These are phyloP conservation scores for Rhizophagus sp. DNA, from an alignment of 192 early-diverging fungal genomes.

Conservation along the genomic window DNA sequence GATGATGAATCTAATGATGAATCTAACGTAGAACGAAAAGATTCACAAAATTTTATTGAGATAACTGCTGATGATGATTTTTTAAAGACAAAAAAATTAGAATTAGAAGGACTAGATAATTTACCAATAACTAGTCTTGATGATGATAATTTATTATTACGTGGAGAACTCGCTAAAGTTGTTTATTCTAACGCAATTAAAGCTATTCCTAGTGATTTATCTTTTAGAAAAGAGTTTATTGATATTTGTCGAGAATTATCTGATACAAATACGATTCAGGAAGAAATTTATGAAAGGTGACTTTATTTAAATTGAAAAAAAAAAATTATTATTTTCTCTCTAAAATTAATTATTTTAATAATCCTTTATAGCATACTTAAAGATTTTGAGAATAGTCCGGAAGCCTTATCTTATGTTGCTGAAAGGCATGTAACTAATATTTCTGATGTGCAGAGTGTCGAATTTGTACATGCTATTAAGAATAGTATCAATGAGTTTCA, in stretches of 20 bases:
- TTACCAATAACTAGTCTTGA: slow-evolving; percentile 56
- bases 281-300: slow-evolving; percentile 38
- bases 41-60: slow-evolving; percentile 1
- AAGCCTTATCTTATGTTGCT: slow-evolving; percentile 57
- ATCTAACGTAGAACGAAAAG: slow-evolving; percentile 40
- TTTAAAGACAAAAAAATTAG: slow-evolving; percentile 48
- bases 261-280: slow-evolving; percentile 45
- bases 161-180: slow-evolving; percentile 72
- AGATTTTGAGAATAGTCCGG: slow-evolving; percentile 60
- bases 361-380: slow-evolving; percentile 44
- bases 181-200: slow-evolving; percentile 82
- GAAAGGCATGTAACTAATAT: slow-evolving; percentile 7
- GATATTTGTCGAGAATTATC: slow-evolving; percentile 61
- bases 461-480: slow-evolving; percentile 8
- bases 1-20: slow-evolving; percentile 40
- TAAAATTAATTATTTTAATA: not conserved
- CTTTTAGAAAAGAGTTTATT: slow-evolving; percentile 75
- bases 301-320: not conserved
- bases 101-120: slow-evolving; percentile 32
- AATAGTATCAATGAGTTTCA: slow-evolving; percentile 17
- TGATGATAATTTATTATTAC: slow-evolving; percentile 65
- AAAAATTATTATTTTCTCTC: not conserved
- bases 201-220: slow-evolving; percentile 69
- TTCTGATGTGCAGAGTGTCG: not conserved
- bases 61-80: slow-evolving; percentile 45